Conservation (phyloP, 2,329 filamentous ascomycete genomes). For the Trichoderma sp. region DNA sequence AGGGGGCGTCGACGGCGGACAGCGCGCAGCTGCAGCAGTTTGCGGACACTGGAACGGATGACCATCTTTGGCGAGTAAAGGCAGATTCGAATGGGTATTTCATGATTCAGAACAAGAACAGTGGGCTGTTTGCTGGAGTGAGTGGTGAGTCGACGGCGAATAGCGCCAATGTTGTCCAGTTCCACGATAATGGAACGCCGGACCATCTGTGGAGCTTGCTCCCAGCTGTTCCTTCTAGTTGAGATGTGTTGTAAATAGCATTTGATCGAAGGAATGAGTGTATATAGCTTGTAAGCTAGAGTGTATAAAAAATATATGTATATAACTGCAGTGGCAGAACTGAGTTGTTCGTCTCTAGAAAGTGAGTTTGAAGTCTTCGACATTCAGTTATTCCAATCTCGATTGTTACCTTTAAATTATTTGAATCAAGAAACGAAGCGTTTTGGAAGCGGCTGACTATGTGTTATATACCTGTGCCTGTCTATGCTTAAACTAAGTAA, state of each 20-base stretch:
- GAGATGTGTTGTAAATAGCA: background rate
- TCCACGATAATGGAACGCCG: background rate
- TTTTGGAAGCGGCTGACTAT: too few relatives aligned
- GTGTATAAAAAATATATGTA: background rate
- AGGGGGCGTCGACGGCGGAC: background rate
- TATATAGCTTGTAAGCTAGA: background rate
- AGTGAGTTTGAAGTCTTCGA: background rate
- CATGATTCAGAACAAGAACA: background rate
- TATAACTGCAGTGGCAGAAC: background rate
- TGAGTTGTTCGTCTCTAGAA: background rate
- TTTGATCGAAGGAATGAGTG: background rate
- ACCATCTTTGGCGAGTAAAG: background rate
- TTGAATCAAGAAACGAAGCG: background rate
- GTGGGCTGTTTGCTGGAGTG: background rate
- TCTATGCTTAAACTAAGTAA: too few relatives aligned
- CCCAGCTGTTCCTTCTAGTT: background rate
- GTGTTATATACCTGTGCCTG: background rate
- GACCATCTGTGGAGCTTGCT: background rate
- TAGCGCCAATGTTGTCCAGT: conserved; percentile 1
- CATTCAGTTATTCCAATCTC: background rate
- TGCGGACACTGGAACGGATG: background rate
- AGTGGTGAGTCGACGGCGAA: background rate
- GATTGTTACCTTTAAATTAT: background rate
- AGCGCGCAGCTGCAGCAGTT: background rate
- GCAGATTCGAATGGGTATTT: background rate